phyloP scores from a whole-genome alignment of 116 monocot species.

The Zostera marina region DNA sequence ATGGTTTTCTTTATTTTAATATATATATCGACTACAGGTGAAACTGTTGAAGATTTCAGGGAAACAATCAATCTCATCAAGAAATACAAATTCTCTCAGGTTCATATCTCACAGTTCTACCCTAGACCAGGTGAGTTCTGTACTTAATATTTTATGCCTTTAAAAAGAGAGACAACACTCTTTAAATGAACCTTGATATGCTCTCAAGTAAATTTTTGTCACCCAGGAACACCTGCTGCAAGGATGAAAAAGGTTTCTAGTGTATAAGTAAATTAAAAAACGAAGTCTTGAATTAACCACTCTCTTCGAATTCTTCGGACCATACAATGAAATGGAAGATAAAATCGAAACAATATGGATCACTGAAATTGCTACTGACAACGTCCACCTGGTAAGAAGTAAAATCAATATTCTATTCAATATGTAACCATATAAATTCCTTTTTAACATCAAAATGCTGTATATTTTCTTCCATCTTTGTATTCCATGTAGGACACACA shows the following conservation, averaged over 20 bases:
- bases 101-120: constrained; percentile 99
- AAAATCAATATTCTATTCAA: no score
- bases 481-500: no score
- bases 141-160: no score
- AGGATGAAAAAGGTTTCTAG: no score
- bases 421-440: no score
- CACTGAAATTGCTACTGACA: no score
- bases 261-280: constrained; percentile 62
- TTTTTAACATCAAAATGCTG: no score
- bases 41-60: constrained; percentile 81
- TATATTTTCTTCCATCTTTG: no score
- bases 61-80: constrained; percentile 63
- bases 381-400: no score
- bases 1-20: background rate
- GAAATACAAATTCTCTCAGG: constrained; percentile 83
- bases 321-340: constrained; percentile 76
- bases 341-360: no score
- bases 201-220: background rate
- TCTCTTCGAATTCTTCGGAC: constrained; percentile 85
- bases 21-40: constrained; percentile 78
- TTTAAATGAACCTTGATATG: background rate
- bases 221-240: constrained; percentile 86
- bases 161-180: background rate
- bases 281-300: constrained; percentile 85
- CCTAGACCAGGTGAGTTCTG: constrained; percentile 84